Evolutionary conservation across 306 rosid genomes (phyloP).

Genomic region (Fragaria nilgerrensis): DNA sequence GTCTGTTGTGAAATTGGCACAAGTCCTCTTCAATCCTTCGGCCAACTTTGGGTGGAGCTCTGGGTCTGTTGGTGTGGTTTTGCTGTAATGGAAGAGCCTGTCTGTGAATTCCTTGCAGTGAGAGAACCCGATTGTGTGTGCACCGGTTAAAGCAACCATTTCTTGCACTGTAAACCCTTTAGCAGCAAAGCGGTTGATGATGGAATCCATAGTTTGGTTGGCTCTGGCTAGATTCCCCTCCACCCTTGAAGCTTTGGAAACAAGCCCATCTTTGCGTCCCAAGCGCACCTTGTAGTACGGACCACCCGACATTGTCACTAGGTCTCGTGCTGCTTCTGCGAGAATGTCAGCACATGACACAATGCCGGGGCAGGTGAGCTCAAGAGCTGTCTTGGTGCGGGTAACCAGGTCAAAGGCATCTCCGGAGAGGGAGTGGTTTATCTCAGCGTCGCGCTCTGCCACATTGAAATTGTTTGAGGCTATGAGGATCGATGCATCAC

Average conservation of each 20-base stretch:
- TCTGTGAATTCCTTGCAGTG: constrained; percentile 52
- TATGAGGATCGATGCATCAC: constrained; percentile 46
- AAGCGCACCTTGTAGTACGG: constrained; percentile 40
- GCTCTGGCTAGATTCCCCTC: constrained; percentile 29
- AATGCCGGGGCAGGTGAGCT: constrained; percentile 53
- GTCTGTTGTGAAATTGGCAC: constrained; percentile 37
- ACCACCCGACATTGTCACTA: constrained; percentile 46
- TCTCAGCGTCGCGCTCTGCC: constrained; percentile 46
- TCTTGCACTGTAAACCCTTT: constrained; percentile 44
- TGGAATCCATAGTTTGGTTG: constrained; percentile 28
- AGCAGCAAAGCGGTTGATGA: constrained; percentile 29
- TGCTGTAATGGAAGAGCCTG: constrained; percentile 35
- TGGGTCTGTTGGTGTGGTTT: constrained; percentile 38
- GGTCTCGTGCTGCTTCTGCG: constrained; percentile 49
- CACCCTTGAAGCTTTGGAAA: constrained; percentile 32
- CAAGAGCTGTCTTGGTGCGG: constrained; percentile 38
- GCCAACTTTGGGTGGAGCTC: constrained; percentile 42
- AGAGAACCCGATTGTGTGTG: constrained; percentile 53
- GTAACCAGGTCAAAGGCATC: constrained; percentile 47
- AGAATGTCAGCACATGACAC: constrained; percentile 55
- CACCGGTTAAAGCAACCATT: constrained; percentile 51
- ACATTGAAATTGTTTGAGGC: constrained; percentile 35
- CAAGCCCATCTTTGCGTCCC: constrained; percentile 46
- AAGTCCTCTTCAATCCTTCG: constrained; percentile 37
- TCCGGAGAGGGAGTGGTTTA: constrained; percentile 43